A percentile compares a stretch with the other conserved stretches of the same genome.
Evolutionary conservation across 2,329 filamentous ascomycete species (phyloP).

Genomic region (Cadophora sp.): DNA sequence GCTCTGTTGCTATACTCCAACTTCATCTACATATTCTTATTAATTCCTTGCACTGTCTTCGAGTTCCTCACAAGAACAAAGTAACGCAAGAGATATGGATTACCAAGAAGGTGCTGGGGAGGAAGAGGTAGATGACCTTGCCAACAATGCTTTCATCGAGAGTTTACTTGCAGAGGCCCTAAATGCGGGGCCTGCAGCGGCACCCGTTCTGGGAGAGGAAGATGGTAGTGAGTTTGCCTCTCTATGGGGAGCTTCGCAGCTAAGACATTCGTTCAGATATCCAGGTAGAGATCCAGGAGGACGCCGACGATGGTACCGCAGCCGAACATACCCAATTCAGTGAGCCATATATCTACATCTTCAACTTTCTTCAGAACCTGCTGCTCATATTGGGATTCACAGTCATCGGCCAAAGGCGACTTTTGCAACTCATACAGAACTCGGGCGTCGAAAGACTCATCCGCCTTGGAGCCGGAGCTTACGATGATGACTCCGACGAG

Average conservation of each 20-base stretch:
- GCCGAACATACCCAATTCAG: constrained; percentile 40
- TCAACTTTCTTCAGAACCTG: constrained; percentile 35
- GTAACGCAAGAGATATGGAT: constrained; percentile 11
- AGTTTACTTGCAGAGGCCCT: constrained; percentile 2
- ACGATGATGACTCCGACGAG: background rate
- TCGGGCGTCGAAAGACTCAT: constrained; percentile 35
- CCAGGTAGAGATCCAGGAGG: constrained; percentile 25
- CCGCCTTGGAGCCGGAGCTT: constrained; percentile 25
- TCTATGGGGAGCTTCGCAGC: background rate
- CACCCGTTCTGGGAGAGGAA: constrained; percentile 3
- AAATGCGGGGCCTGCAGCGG: background rate
- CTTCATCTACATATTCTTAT: background rate
- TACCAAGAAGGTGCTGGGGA: background rate
- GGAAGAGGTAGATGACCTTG: constrained; percentile 14
- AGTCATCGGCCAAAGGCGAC: constrained; percentile 34
- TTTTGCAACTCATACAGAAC: constrained; percentile 34
- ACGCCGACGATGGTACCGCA: constrained; percentile 20
- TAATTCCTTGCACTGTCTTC: background rate
- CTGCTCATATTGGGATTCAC: constrained; percentile 40
- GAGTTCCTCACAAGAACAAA: background rate
- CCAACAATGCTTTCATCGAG: constrained; percentile 19
- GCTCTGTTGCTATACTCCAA: too few species aligned
- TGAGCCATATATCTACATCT: constrained; percentile 42
- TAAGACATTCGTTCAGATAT: background rate
- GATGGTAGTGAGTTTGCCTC: background rate